Base-by-base conservation (phyloP, 768 basidiomycete genomes). In the Trichaptum fuscoviolaceum region DNA sequence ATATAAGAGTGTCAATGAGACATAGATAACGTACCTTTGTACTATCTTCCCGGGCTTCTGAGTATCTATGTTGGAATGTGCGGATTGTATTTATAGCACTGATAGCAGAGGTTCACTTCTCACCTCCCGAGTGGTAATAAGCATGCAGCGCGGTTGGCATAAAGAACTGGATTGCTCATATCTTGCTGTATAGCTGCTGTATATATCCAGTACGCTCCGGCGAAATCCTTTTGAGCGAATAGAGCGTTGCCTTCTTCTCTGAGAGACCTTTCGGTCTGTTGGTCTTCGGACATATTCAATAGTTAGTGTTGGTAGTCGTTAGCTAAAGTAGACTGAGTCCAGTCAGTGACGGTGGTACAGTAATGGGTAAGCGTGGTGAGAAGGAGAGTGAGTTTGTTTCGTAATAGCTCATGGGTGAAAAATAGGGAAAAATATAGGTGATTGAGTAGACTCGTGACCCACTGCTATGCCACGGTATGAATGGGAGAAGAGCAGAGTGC, bases 141-240 rank as follows among this genome's bases (percentile, higher is more conserved):
- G 62, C 76, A 76, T 23, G 81, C 82, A 4, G 82, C 81, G 17
- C 82, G 79, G 70, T 84, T 84, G 23, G 78, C 76, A 67, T 78
- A 81, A 20, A 82, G 71, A 3, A 83, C 71, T 0, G 81, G 77
- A 68, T 81, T 81, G 24, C 71, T 70, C 9, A 74, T 74, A 52
- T 80, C 76, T 64, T 74, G 71, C 62, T 74, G 73, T 68, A 84
- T 81, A 9, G 81, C 82, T 61, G 78, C 75, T 0, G 78, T 73
- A 67, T 82, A 84, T 66, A 80, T 81, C 9, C 71, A 63, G 66
- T 77, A 75, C 4, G 81, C 82, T 6, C 69, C 75, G 18, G 67
- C 64, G 66, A 76, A 80, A 27, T 79, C 69, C 42, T 77, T 72
- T 63, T 75, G 71, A 9, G 70, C 68, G 67, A 78, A 78, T 12